These are phyloP conservation scores for Acanthamoeba castellanii DNA, from an alignment of 208 protist species.

Conservation along the genomic window DNA sequence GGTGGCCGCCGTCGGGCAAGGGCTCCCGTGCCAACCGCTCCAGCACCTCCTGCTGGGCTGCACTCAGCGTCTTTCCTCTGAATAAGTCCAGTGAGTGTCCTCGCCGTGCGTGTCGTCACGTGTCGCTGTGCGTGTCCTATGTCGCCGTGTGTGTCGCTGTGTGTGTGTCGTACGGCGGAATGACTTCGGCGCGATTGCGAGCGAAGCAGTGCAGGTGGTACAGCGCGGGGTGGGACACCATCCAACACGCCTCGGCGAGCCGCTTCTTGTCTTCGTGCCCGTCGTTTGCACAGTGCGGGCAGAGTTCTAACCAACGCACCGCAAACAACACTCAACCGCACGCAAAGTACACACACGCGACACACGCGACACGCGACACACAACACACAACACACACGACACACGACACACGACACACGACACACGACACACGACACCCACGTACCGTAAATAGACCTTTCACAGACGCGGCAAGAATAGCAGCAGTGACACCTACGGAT, in stretches of 20 bases:
- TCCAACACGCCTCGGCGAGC: background rate
- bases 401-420: no score
- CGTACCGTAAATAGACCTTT: background rate
- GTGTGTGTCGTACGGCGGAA: background rate
- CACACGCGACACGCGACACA: background rate
- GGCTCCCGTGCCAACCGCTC: background rate
- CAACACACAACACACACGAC: background rate
- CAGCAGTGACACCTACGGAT: background rate
- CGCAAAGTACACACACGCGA: no score
- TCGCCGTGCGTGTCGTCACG: background rate
- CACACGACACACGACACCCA: no score
- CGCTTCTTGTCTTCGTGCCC: background rate
- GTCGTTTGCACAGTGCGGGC: background rate
- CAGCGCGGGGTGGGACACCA: background rate
- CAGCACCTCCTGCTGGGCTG: background rate
- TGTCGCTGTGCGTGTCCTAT: no score
- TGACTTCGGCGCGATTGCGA: background rate
- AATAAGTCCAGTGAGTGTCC: background rate
- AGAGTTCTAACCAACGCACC: background rate
- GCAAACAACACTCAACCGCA: background rate
- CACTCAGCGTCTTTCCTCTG: background rate
- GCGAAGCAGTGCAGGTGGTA: background rate
- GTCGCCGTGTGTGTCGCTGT: no score
- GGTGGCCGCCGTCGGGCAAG: background rate
- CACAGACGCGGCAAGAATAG: background rate